Evolutionary conservation across 2,329 filamentous ascomycete genomes (phyloP), one percentile per base, ranked within the genome.

Genomic region (Arachnomyces sp.): DNA sequence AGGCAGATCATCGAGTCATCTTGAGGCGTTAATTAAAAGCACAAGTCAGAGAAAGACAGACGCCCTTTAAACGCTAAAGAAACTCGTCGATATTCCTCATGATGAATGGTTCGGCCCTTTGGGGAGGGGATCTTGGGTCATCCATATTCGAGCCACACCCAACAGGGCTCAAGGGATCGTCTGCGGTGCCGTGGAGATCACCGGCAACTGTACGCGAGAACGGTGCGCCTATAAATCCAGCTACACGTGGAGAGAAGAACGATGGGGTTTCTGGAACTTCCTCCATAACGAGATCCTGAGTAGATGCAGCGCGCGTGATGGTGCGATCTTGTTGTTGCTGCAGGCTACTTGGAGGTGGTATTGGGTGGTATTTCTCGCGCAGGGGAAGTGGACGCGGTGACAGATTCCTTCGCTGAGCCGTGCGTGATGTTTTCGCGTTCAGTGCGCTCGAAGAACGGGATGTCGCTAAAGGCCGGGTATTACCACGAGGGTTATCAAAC

Each of bases 81-180:
- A 66, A 65, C 54, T 66, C 64, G 46, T 66, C 63, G 53, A 66
- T 66, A 47, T 58, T 66, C 55, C 63, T 62, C 62, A 66, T 64
- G 43, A 66, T 64, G 39, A 66, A 43, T 15, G 58, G 56, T 43
- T 65, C 63, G 14, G 51, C 52, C 30, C 59, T 54, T 34, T 56
- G 55, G 11, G 62, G 60, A 29, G 63, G 63, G n/a, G 63, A 66
- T 38, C 63, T 52, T 18, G 63, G 63, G 49, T 66, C 63, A 6
- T 52, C 52, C 18, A 52, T 43, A 43, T 52, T 43, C 14, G 45
- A 45, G 18, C 46, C 51, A 44, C 49, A 54, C 33, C 41, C 46
- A 25, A 45, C 35, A 12, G 49, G 30, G 12, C 37, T 41, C 9
- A 43, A 29, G 14, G 49, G 39, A 9, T 31, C 42, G 9, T 49